Percentiles rank a stretch among this genome's conserved stretches.
Conservation (phyloP, 805 yeast species). For the Metschnikowia chrysomelidarum region DNA sequence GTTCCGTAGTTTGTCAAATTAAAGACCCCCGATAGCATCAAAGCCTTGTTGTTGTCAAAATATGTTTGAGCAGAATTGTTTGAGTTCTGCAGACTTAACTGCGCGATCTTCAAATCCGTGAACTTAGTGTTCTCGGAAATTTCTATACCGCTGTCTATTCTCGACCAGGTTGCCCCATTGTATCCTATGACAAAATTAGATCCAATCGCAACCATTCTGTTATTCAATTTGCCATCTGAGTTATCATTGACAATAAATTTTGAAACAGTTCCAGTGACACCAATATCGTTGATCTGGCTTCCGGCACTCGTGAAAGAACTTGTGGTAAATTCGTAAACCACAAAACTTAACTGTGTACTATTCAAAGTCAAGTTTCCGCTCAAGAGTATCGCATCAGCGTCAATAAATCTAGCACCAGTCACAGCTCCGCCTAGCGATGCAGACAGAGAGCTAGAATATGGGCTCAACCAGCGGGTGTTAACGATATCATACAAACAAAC, state of each 20-base stretch:
- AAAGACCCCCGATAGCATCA: conserved; percentile 60
- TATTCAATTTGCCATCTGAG: conserved; percentile 34
- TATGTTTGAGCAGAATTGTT: conserved; percentile 32
- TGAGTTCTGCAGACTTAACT: conserved; percentile 28
- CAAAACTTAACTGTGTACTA: conserved; percentile 40
- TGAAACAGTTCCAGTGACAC: conserved; percentile 23
- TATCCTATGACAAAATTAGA: conserved; percentile 36
- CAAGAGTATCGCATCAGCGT: conserved; percentile 36
- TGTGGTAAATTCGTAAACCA: conserved; percentile 51
- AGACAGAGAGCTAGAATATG: conserved; percentile 26
- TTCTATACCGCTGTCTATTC: conserved; percentile 35
- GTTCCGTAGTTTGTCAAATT: conserved; percentile 49
- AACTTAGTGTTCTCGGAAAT: conserved; percentile 34
- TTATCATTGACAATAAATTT: conserved; percentile 48
- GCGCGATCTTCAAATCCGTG: conserved; percentile 45
- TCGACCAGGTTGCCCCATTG: conserved; percentile 50
- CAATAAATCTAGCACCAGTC: conserved; percentile 49
- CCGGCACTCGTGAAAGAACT: conserved; percentile 23
- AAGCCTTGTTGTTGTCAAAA: conserved; percentile 42
- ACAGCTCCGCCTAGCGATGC: conserved; percentile 44
- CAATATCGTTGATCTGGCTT: conserved; percentile 21
- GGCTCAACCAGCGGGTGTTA: conserved; percentile 53
- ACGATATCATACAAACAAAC: conserved; percentile 65
- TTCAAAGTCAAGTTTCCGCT: conserved; percentile 53
- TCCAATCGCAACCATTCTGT: conserved; percentile 39